These are phyloP conservation scores for Elasticomyces elasticus DNA, from an alignment of 495 filamentous ascomycete species.

Conservation along the genomic window DNA sequence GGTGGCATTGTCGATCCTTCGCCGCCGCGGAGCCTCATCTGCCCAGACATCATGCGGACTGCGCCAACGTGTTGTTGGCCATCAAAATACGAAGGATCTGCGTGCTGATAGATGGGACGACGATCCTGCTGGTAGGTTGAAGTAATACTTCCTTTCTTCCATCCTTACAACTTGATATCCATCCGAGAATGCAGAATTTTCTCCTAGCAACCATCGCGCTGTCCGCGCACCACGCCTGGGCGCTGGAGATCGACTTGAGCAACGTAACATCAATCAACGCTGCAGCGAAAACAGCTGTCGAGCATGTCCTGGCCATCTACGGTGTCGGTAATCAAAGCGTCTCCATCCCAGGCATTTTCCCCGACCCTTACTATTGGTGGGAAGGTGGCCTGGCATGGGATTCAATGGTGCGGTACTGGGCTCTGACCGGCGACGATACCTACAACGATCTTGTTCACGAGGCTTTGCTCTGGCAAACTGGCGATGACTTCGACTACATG, in stretches of 20 bases:
- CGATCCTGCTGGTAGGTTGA: background rate
- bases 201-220: background rate
- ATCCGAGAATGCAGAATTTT: background rate
- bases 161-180: background rate
- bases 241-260: slow-evolving; percentile 6
- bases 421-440: slow-evolving; percentile 61
- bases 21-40: background rate
- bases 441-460: slow-evolving; percentile 63
- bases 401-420: slow-evolving; percentile 73
- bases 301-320: slow-evolving; percentile 8
- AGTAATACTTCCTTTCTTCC: background rate
- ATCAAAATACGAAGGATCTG: background rate
- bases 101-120: background rate
- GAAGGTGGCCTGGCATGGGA: slow-evolving; percentile 70
- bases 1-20: background rate
- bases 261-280: slow-evolving; percentile 6
- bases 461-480: slow-evolving; percentile 61
- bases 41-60: no score
- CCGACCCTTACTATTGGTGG: slow-evolving; percentile 73
- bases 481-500: slow-evolving; percentile 61
- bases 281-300: slow-evolving; percentile 13
- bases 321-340: background rate
- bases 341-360: slow-evolving; percentile 12
- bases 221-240: background rate
- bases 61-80: no score